A percentile compares a stretch with the other conserved stretches of the same genome.
These are phyloP conservation scores for Ministeria vibrans DNA, from an alignment of 78 protist genomes.

Conservation along the genomic window DNA sequence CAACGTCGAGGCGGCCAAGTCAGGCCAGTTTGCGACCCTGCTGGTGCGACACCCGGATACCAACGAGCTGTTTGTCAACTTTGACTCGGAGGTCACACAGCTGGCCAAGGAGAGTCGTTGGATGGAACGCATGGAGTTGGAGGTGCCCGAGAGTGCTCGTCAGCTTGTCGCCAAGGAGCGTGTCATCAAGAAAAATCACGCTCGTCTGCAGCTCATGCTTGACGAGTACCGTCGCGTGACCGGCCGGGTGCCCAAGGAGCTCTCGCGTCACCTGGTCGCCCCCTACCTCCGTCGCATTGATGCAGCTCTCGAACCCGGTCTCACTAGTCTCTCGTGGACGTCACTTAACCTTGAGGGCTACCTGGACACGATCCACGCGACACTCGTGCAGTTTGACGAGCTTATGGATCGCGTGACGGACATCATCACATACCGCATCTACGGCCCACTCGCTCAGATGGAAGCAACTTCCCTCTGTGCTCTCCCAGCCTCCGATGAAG, in stretches of 20 bases:
- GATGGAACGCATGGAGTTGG: constrained; percentile 42
- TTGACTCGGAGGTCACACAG: constrained; percentile 56
- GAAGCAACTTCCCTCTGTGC: constrained; percentile 14
- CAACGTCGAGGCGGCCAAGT: constrained; percentile 26
- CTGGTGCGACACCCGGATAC: constrained; percentile 46
- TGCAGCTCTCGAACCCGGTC: constrained; percentile 44
- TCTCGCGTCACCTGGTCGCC: constrained; percentile 13
- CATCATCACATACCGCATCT: constrained; percentile 45
- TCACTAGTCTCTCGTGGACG: constrained; percentile 61
- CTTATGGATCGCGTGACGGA: constrained; percentile 34
- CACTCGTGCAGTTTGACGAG: constrained; percentile 26
- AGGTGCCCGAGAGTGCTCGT: constrained; percentile 51
- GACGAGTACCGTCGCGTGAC: constrained; percentile 37
- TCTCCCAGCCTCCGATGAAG: constrained; percentile 41
- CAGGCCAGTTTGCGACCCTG: constrained; percentile 59
- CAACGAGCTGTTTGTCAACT: constrained; percentile 45
- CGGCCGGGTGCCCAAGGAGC: constrained; percentile 10
- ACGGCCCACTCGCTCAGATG: constrained; percentile 24
- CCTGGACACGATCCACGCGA: constrained; percentile 28
- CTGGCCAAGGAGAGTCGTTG: constrained; percentile 56
- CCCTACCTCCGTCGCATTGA: constrained; percentile 42
- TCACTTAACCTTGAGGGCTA: constrained; percentile 65
- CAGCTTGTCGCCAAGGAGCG: constrained; percentile 53
- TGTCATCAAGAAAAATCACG: constrained; percentile 34
- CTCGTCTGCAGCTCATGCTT: constrained; percentile 33